Conservation (phyloP, 768 basidiomycete genomes). For the Mycena vulgaris region DNA sequence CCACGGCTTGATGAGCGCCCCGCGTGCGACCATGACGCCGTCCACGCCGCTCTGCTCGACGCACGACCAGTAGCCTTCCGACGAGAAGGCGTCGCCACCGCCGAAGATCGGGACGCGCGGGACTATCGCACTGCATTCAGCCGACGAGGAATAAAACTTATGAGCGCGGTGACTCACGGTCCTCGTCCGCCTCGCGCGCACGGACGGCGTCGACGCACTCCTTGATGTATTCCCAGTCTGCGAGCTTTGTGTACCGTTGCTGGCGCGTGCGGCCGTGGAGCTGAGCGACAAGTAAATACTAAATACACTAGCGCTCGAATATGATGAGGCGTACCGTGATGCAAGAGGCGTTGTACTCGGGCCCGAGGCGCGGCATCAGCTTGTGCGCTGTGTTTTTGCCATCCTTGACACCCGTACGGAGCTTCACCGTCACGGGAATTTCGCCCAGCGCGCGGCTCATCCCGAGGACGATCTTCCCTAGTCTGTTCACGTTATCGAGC, state of each 20-base stretch:
- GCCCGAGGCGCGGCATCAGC: constrained; percentile 84
- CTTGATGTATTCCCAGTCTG: constrained; percentile 96
- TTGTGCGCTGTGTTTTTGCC: constrained; percentile 91
- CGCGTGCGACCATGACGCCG: constrained; percentile 95
- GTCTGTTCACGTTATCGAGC: constrained; percentile 83
- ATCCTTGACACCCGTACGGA: constrained; percentile 95
- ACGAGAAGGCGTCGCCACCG: constrained; percentile 95
- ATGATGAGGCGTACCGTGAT: constrained; percentile 56
- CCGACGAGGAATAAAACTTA: background rate
- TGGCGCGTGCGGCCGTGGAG: constrained; percentile 97
- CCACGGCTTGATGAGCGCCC: constrained; percentile 97
- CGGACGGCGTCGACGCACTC: constrained; percentile 89
- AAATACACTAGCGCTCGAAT: background rate
- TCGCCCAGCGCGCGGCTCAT: constrained; percentile 94
- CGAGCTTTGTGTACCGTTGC: constrained; percentile 92
- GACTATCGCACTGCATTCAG: constrained; percentile 59
- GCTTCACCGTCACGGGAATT: constrained; percentile 91
- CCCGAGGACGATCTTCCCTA: constrained; percentile 90
- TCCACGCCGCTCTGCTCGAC: constrained; percentile 90
- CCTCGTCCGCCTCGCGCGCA: constrained; percentile 77
- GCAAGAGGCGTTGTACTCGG: constrained; percentile 64
- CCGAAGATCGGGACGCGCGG: constrained; percentile 95
- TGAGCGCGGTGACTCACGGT: constrained; percentile 60
- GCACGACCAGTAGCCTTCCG: constrained; percentile 84
- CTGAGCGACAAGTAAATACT: constrained; percentile 58